phyloP scores from a whole-genome alignment of 139 green algal species.

The Nannochloris sp. region DNA sequence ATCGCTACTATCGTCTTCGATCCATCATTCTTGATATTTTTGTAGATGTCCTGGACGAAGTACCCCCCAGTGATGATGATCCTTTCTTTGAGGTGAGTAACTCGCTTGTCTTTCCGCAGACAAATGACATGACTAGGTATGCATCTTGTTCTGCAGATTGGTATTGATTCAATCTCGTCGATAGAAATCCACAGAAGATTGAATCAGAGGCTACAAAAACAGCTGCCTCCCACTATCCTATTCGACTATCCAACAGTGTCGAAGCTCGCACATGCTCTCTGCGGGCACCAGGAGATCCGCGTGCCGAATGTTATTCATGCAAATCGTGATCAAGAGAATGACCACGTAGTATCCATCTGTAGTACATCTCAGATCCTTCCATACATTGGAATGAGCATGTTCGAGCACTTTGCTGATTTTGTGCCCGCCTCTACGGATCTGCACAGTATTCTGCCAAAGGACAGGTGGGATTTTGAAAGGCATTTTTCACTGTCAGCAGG shows the following conservation, averaged over 20 bases:
- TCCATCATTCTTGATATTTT: too few relatives aligned
- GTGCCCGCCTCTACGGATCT: constrained; percentile 5
- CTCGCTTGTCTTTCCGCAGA: background rate
- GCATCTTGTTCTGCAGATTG: constrained; percentile 20
- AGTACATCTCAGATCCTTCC: constrained; percentile 3
- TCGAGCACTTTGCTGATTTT: too few relatives aligned
- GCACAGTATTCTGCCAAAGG: constrained; percentile 53
- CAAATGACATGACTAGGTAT: background rate
- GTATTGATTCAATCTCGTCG: constrained; percentile 50
- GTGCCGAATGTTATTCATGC: too few relatives aligned
- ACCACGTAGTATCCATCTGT: background rate
- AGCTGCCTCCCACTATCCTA: constrained; percentile 27
- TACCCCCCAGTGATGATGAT: background rate
- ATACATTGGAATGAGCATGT: background rate
- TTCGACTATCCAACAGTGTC: constrained; percentile 41
- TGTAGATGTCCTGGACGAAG: background rate
- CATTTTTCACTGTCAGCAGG: constrained; percentile 32
- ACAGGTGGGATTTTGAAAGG: constrained; percentile 31
- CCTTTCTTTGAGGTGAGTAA: constrained; percentile 2
- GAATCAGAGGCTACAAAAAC: constrained; percentile 19
- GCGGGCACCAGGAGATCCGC: too few relatives aligned
- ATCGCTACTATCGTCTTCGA: too few relatives aligned
- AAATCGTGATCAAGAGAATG: background rate
- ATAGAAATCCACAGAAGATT: constrained; percentile 7
- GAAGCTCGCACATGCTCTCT: too few relatives aligned